These are phyloP conservation scores for Leishmania gerbilli DNA, from an alignment of 208 protist genomes.

Conservation along the genomic window DNA sequence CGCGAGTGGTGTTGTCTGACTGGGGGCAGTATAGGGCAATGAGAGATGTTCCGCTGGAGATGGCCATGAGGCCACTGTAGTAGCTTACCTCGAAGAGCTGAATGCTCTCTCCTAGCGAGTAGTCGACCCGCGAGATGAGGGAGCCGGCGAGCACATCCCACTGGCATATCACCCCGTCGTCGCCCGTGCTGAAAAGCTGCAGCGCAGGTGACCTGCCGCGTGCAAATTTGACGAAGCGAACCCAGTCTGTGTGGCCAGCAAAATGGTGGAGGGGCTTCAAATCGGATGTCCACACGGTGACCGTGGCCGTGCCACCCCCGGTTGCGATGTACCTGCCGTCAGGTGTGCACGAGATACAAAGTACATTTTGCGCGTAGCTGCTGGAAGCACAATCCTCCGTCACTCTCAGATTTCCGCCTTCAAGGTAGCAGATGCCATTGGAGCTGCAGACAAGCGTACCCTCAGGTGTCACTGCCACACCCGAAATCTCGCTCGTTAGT, in stretches of 20 bases:
- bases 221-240: constrained; percentile 81
- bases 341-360: constrained; percentile 67
- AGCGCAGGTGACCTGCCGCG: constrained; percentile 29
- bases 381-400: constrained; percentile 23
- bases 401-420: constrained; percentile 8
- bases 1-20: constrained; percentile 33
- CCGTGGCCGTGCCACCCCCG: constrained; percentile 50
- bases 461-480: constrained; percentile 38
- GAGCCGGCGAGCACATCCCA: constrained; percentile 72
- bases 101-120: constrained; percentile 60
- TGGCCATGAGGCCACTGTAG: constrained; percentile 60
- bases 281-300: constrained; percentile 69
- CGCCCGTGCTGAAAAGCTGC: constrained; percentile 79
- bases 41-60: constrained; percentile 53
- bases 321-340: constrained; percentile 69
- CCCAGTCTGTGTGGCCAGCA: constrained; percentile 80
- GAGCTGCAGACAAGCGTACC: constrained; percentile 34
- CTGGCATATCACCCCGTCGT: constrained; percentile 78
- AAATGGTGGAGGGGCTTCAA: constrained; percentile 62
- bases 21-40: constrained; percentile 59
- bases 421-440: constrained; percentile 29
- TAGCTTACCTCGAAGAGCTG: constrained; percentile 81
- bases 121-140: constrained; percentile 63
- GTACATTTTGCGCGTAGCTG: constrained; percentile 53
- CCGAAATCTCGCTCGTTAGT: constrained; percentile 55